A percentile compares a stretch with the other conserved stretches of the same genome.
These are phyloP conservation scores for Aspergillus oerlinghausenensis DNA, from an alignment of 2,329 filamentous ascomycete species.

Conservation along the genomic window DNA sequence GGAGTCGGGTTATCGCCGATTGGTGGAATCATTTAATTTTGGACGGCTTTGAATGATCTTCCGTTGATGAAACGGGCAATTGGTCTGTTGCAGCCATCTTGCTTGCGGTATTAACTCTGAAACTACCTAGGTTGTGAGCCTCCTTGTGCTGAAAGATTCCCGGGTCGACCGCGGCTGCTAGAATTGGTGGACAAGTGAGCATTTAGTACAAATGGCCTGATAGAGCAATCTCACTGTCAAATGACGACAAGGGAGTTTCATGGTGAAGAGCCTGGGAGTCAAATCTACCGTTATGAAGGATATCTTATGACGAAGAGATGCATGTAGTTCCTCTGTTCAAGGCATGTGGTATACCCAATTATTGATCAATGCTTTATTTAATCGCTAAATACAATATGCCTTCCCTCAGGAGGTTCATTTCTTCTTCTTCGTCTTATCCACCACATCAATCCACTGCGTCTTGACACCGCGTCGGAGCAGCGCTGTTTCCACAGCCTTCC, in stretches of 20 bases:
- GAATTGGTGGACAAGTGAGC: too few relatives aligned
- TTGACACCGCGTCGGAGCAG: constrained; percentile 57
- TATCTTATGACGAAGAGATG: neutral
- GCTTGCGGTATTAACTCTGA: neutral
- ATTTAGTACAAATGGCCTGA: too few relatives aligned
- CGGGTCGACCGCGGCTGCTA: too few relatives aligned
- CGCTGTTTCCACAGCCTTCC: constrained; percentile 55
- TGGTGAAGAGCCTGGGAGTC: neutral
- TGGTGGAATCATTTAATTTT: neutral
- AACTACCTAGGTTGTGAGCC: neutral
- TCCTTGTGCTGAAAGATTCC: neutral
- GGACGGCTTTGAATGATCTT: neutral
- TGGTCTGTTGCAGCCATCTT: neutral
- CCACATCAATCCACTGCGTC: constrained; percentile 57
- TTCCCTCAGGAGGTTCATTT: constrained; percentile 35
- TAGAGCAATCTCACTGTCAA: too few relatives aligned
- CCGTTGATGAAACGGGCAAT: neutral
- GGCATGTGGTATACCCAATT: neutral
- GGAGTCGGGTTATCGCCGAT: neutral
- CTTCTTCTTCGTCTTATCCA: constrained; percentile 66
- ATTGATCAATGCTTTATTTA: neutral
- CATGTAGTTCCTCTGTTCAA: neutral
- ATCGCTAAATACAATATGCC: neutral
- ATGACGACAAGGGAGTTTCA: neutral
- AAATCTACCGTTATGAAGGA: neutral